phyloP scores from a whole-genome alignment of 2,329 filamentous ascomycete genomes.

The Exophiala sideris region DNA sequence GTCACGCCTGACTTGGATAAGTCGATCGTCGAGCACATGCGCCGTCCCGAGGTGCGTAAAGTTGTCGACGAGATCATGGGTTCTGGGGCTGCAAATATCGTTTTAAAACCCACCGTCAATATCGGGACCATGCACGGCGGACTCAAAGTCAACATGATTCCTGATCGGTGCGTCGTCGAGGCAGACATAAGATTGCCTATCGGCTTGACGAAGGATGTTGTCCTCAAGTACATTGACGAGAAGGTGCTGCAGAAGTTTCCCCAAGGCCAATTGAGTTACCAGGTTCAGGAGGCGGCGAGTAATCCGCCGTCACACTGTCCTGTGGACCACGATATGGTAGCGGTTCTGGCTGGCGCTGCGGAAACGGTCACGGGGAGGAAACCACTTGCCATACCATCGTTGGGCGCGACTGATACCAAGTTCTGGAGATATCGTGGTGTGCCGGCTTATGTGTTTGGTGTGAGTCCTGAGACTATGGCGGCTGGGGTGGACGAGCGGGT shows the following conservation, averaged over 20 bases:
- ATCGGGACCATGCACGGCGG: slow-evolving; percentile 42
- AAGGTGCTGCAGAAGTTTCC: slow-evolving; percentile 31
- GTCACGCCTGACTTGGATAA: slow-evolving; percentile 31
- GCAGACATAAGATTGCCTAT: slow-evolving; percentile 42
- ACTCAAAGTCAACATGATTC: slow-evolving; percentile 44
- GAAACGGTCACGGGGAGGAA: slow-evolving; percentile 27
- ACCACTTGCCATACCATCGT: slow-evolving; percentile 36
- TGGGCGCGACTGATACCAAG: slow-evolving; percentile 44
- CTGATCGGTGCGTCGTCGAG: slow-evolving; percentile 38
- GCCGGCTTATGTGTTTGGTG: slow-evolving; percentile 39
- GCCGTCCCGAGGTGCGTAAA: slow-evolving; percentile 30
- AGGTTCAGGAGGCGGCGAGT: slow-evolving; percentile 35
- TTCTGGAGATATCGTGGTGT: slow-evolving; percentile 38
- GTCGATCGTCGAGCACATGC: slow-evolving; percentile 32
- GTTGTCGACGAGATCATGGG: slow-evolving; percentile 39
- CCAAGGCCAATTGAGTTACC: slow-evolving; percentile 27
- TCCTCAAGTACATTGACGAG: slow-evolving; percentile 31
- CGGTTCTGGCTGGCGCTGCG: slow-evolving; percentile 30
- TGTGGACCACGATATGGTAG: slow-evolving; percentile 36
- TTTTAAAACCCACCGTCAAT: slow-evolving; percentile 39
- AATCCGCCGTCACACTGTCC: slow-evolving; percentile 34
- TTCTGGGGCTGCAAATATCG: slow-evolving; percentile 33
- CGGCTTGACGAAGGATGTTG: slow-evolving; percentile 32
- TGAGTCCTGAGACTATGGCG: slow-evolving; percentile 30
- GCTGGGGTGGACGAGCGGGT: slow-evolving; percentile 5